These are phyloP conservation scores for Populus ilicifolia DNA, from an alignment of 345 rosid genomes.

Conservation along the genomic window DNA sequence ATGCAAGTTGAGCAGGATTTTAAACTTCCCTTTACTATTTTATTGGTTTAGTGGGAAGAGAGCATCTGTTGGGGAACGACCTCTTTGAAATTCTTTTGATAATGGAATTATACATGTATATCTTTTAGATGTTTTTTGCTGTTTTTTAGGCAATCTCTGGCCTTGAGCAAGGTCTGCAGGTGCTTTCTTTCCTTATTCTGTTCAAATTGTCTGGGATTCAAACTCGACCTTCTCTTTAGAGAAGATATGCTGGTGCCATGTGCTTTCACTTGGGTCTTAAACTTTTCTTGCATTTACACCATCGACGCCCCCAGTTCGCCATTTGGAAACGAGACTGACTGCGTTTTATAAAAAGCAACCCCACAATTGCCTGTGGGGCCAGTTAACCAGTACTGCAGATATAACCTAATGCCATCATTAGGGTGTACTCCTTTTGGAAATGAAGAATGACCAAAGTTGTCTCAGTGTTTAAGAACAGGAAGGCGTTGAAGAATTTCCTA, in stretches of 20 bases:
- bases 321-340: background rate
- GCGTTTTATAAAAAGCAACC: background rate
- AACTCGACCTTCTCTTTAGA: background rate
- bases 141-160: background rate
- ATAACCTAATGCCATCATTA: background rate
- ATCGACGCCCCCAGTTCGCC: background rate
- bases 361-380: background rate
- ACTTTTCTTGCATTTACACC: background rate
- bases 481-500: background rate
- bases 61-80: background rate
- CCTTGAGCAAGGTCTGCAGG: background rate
- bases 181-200: background rate
- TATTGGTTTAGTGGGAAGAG: background rate
- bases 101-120: background rate
- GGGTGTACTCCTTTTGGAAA: too few relatives aligned
- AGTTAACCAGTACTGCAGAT: background rate
- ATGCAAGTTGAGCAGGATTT: conserved; percentile 1
- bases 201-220: background rate
- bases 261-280: background rate
- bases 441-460: background rate
- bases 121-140: background rate
- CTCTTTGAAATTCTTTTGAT: background rate
- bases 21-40: background rate
- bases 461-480: background rate
- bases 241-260: background rate